Evolutionary conservation across 208 protist genomes (phyloP), one percentile per base, ranked within the genome.

Genomic region (Blastocrithidia nonstop): DNA sequence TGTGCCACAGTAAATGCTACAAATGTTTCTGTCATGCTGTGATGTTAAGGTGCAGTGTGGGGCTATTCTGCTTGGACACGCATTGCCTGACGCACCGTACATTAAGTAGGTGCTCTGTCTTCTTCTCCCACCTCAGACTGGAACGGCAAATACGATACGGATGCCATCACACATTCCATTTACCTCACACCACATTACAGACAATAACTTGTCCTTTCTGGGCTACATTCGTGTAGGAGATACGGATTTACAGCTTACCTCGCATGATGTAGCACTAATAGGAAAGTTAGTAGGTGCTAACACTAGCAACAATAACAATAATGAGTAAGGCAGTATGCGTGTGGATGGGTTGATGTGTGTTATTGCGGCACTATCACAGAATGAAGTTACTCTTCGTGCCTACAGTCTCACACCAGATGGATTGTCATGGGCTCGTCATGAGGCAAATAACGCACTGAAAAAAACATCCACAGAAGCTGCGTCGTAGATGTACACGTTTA

Each of bases 21-120:
- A 86, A 48, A 69, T 84, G 35, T 48, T 88, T 45, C 66, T 88
- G 39, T 64, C 63, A 5, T 75, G 60, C 51, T 88, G 70, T 57
- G 79, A 93, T 50, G 80, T 89, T 17, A 71, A 83, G 45, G 71
- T 82, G 28, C 77, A 87, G 60, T 82, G 64, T 54, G 77, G 64
- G 36, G 76, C 74, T 11, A 88, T 88, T 55, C 57, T 89, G 31
- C 88, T 93, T 54, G 84, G 84, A 27, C 79, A 93, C 38, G 66
- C 71, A 2, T 67, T 93, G 27, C 71, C 84, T 4, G 71, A 80
- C 37, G 57, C 77, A 16, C 84, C 84, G 3, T 78, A 86, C 53
- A 70, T 93, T 23, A 89, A 89, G 44, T 73, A 93, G 54, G 79
- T 93, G 16, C 54, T 88, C 17, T 88, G 79, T 36, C 48, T 89